phyloP scores from a whole-genome alignment of 1,139 yeast species.

The Geotrichum candidum region DNA sequence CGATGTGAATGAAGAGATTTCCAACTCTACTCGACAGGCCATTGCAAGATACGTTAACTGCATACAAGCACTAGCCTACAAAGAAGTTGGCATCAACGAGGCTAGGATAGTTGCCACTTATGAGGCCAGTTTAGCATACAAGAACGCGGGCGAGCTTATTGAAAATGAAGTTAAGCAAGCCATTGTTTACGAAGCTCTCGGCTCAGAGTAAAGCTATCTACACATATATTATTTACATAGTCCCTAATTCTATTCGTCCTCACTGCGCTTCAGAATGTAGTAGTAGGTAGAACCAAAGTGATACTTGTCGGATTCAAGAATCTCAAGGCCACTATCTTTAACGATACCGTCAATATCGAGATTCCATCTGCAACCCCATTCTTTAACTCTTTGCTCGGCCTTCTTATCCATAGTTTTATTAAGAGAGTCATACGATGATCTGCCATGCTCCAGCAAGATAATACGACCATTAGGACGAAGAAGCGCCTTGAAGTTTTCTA shows the following conservation, averaged over 20 bases:
- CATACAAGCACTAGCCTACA: constrained; percentile 67
- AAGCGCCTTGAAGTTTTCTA: constrained; percentile 63
- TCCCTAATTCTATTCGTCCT: constrained; percentile 11
- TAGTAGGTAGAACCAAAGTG: constrained; percentile 82
- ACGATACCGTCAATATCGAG: constrained; percentile 82
- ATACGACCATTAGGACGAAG: constrained; percentile 90
- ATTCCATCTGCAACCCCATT: constrained; percentile 98
- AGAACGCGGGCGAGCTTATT: constrained; percentile 65
- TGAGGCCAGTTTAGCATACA: constrained; percentile 80
- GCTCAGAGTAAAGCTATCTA: constrained; percentile 48
- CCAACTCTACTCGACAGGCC: constrained; percentile 56
- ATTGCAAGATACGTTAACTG: constrained; percentile 85
- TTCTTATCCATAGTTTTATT: constrained; percentile 77
- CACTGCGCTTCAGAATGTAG: constrained; percentile 28
- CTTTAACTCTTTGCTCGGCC: constrained; percentile 74
- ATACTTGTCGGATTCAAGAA: constrained; percentile 69
- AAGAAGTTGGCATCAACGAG: constrained; percentile 84
- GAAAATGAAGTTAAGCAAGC: constrained; percentile 69
- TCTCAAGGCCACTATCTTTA: constrained; percentile 76
- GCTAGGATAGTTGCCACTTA: constrained; percentile 73
- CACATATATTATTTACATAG: constrained; percentile 5
- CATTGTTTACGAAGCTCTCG: constrained; percentile 70
- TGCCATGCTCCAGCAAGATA: constrained; percentile 83
- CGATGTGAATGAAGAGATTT: constrained; percentile 74
- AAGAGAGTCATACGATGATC: constrained; percentile 71